Conservation (phyloP, 2,329 filamentous ascomycete species). For the Pseudovirgaria hyperparasitica region DNA sequence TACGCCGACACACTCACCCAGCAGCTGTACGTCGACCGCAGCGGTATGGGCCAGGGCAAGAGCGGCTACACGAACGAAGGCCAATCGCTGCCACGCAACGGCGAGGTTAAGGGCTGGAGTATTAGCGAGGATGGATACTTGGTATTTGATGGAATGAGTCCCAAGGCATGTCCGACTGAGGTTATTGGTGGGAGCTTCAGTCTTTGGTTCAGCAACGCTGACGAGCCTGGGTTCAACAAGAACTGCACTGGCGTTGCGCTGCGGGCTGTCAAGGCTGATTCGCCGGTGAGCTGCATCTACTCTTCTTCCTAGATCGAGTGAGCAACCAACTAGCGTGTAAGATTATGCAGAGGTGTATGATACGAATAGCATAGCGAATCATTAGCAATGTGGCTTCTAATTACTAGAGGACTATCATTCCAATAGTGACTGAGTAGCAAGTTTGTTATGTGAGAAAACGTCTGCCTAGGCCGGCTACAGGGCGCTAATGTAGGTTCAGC, state of each 20-base stretch:
- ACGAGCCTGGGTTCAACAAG: slow-evolving; percentile 15
- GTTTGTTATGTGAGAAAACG: too few species aligned
- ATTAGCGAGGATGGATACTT: slow-evolving; percentile 33
- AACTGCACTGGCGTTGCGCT: slow-evolving; percentile 22
- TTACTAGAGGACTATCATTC: too few species aligned
- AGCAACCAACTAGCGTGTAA: too few species aligned
- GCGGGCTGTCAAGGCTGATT: slow-evolving; percentile 10
- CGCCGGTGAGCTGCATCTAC: slow-evolving; percentile 13
- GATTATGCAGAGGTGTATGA: too few species aligned
- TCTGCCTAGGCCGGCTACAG: too few species aligned
- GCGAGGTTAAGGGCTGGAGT: slow-evolving; percentile 36
- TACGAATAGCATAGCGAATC: too few species aligned
- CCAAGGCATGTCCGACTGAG: slow-evolving; percentile 42
- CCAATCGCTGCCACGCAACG: slow-evolving; percentile 25
- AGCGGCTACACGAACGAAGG: slow-evolving; percentile 40
- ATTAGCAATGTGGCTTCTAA: too few species aligned
- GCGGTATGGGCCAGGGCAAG: slow-evolving; percentile 46
- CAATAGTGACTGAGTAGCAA: too few species aligned
- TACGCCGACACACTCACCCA: slow-evolving; percentile 35
- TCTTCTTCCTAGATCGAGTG: too few species aligned
- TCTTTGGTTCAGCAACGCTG: slow-evolving; percentile 12
- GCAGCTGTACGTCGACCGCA: slow-evolving; percentile 41
- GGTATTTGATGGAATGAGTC: slow-evolving; percentile 29
- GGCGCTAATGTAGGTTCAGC: too few species aligned
- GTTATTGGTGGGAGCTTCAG: slow-evolving; percentile 29